Percentiles rank a stretch among this genome's conserved stretches.
Conservation (phyloP, 2,329 filamentous ascomycete genomes). For the Orbilia ellipsospora region DNA sequence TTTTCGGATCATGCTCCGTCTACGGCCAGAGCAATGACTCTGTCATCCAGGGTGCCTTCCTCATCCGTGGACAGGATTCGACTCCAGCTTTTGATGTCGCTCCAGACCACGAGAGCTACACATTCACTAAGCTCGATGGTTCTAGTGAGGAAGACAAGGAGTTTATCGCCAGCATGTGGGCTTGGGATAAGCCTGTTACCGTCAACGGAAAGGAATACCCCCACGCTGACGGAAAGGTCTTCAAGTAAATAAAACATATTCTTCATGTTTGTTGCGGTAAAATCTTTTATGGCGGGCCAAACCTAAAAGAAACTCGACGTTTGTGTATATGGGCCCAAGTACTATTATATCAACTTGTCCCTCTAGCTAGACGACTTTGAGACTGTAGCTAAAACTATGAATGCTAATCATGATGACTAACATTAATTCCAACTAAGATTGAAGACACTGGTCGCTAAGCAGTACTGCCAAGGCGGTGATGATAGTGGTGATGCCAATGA, state of each 20-base stretch:
- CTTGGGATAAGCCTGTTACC: slow-evolving; percentile 85
- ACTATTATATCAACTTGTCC: too few species aligned
- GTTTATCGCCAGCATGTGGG: slow-evolving; percentile 88
- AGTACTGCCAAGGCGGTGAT: too few species aligned
- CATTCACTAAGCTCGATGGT: slow-evolving; percentile 95
- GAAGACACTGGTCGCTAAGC: too few species aligned
- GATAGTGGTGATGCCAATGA: too few species aligned
- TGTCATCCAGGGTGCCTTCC: slow-evolving; percentile 90
- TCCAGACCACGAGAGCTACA: slow-evolving; percentile 96
- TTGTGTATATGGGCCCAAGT: too few species aligned
- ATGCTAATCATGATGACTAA: too few species aligned
- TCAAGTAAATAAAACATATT: slow-evolving; percentile 78
- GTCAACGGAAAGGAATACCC: slow-evolving; percentile 88
- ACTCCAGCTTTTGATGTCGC: slow-evolving; percentile 89
- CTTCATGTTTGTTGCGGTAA: too few species aligned
- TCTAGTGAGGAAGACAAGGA: slow-evolving; percentile 84
- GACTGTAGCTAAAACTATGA: slow-evolving; percentile 12
- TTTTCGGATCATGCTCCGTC: slow-evolving; percentile 91
- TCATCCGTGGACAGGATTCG: slow-evolving; percentile 91
- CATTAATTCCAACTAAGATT: too few species aligned
- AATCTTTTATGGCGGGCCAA: too few species aligned
- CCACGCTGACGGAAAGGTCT: slow-evolving; percentile 94
- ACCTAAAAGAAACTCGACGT: too few species aligned
- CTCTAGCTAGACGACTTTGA: background rate
- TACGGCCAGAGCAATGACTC: slow-evolving; percentile 90